Evolutionary conservation across 1,284 basidiomycete genomes (phyloP).

Genomic region (Pholiota adiposa): DNA sequence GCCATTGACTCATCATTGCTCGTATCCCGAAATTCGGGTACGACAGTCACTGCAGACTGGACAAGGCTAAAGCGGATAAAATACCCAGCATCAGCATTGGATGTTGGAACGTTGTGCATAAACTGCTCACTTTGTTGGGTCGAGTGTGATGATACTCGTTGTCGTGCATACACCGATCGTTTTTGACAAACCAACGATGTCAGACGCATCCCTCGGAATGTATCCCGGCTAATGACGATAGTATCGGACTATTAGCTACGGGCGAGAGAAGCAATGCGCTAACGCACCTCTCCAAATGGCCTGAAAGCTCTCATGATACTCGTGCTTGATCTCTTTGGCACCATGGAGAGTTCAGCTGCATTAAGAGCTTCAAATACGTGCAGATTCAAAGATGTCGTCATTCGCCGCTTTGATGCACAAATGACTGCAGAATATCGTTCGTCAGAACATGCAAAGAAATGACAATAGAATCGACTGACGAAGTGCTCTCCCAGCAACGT

Average conservation of each 20-base stretch:
- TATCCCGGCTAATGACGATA: conserved; percentile 53
- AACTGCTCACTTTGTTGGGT: conserved; percentile 65
- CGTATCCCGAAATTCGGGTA: conserved; percentile 66
- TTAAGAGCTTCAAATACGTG: conserved; percentile 54
- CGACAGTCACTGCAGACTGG: conserved; percentile 44
- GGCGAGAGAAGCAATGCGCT: not conserved
- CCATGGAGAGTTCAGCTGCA: conserved; percentile 43
- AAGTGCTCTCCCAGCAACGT: conserved; percentile 54
- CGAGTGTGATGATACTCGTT: conserved; percentile 64
- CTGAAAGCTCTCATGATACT: conserved; percentile 48
- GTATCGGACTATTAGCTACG: not conserved
- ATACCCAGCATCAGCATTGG: conserved; percentile 5
- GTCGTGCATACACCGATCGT: conserved; percentile 67
- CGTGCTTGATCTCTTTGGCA: conserved; percentile 36
- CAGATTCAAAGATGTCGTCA: conserved; percentile 52
- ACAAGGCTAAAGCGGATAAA: conserved; percentile 43
- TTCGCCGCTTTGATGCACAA: conserved; percentile 64
- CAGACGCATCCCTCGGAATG: conserved; percentile 68
- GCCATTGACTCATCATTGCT: conserved; percentile 44
- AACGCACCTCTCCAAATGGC: conserved; percentile 63
- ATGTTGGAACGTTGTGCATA: not conserved
- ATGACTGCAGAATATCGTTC: conserved; percentile 50
- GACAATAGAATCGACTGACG: conserved; percentile 38
- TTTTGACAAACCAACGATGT: conserved; percentile 60
- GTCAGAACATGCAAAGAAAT: conserved; percentile 24